Conservation (phyloP, 1,139 yeast species). For the Oligophagozyma castellii region DNA sequence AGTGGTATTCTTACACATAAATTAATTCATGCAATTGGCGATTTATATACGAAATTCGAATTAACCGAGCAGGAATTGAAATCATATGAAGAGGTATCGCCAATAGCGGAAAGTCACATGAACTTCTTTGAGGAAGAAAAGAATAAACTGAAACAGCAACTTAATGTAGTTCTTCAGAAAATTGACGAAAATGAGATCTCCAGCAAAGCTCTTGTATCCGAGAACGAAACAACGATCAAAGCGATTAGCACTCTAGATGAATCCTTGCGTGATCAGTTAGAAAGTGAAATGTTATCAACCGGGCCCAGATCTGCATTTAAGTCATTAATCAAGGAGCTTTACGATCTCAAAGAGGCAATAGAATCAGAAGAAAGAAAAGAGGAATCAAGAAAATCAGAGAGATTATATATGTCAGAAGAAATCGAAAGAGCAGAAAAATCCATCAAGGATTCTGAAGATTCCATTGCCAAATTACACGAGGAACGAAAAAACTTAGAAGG, state of each 20-base stretch:
- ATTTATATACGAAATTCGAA: constrained; percentile 17
- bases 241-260: constrained; percentile 6
- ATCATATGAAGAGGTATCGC: constrained; percentile 14
- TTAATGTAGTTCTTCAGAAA: constrained; percentile 7
- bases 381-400: constrained; percentile 37
- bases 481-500: constrained; percentile 23
- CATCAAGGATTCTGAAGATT: constrained; percentile 36
- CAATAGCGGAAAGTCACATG: constrained; percentile 16
- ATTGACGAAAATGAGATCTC: constrained; percentile 8
- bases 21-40: constrained; percentile 31
- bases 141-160: constrained; percentile 10
- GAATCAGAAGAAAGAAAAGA: constrained; percentile 28
- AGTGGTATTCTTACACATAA: constrained; percentile 35
- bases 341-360: constrained; percentile 3
- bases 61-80: constrained; percentile 20
- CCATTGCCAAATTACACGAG: constrained; percentile 11
- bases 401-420: constrained; percentile 53
- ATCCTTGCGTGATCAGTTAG: neutral
- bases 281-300: no score
- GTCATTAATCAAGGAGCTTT: neutral
- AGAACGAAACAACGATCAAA: constrained; percentile 31
- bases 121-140: constrained; percentile 12
- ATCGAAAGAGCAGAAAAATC: constrained; percentile 46
- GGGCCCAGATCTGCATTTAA: neutral
- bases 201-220: constrained; percentile 16